Percentiles rank a stretch among this genome's conserved stretches.
Conservation (phyloP, 257 asterid species). For the Solanum virginianum region DNA sequence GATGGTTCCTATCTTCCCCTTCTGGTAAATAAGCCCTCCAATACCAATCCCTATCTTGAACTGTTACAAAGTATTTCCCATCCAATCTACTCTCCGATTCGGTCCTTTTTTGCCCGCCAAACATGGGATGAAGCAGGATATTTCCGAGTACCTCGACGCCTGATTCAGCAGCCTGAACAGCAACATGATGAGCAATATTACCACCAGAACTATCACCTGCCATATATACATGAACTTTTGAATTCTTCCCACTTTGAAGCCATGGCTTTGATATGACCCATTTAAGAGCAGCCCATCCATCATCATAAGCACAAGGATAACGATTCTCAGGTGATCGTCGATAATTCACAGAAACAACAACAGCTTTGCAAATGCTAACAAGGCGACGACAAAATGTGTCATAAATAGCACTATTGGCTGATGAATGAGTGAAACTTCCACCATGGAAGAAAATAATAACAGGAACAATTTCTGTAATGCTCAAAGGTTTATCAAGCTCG, state of each 20-base stretch:
- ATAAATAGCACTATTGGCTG: constrained; percentile 77
- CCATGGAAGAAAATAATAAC: constrained; percentile 79
- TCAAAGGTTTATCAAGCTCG: constrained; percentile 55
- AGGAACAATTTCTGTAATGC: constrained; percentile 39
- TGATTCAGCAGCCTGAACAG: constrained; percentile 48
- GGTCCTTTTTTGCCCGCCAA: constrained; percentile 62
- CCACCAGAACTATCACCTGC: constrained; percentile 91
- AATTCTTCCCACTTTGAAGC: constrained; percentile 48
- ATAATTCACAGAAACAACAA: constrained; percentile 71
- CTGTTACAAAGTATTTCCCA: constrained; percentile 58
- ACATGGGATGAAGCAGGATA: constrained; percentile 62
- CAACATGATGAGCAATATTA: constrained; percentile 75
- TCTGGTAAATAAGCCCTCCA: constrained; percentile 79
- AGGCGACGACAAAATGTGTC: constrained; percentile 80
- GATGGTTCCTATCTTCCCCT: constrained; percentile 77
- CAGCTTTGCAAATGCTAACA: constrained; percentile 47
- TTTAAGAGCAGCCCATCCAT: constrained; percentile 70
- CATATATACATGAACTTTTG: constrained; percentile 39
- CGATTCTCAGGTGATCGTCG: constrained; percentile 71
- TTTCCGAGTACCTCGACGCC: constrained; percentile 49
- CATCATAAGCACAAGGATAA: constrained; percentile 74
- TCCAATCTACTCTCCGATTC: constrained; percentile 58
- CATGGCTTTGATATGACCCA: constrained; percentile 61
- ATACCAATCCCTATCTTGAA: constrained; percentile 81
- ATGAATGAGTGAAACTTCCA: constrained; percentile 84